These are phyloP conservation scores for Lodderomyces theae DNA, from an alignment of 1,139 yeast genomes.

Conservation along the genomic window DNA sequence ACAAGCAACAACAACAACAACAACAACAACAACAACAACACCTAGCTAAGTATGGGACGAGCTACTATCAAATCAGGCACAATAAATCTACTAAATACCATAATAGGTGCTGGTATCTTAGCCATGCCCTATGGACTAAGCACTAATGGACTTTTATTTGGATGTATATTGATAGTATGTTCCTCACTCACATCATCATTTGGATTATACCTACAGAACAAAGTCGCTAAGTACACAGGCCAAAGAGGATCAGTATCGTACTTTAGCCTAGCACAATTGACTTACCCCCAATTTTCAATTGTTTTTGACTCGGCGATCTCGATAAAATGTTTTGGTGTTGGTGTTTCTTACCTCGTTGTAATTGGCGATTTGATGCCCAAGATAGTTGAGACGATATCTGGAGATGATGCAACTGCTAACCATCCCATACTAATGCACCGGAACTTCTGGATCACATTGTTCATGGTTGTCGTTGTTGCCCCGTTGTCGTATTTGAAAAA, in stretches of 20 bases:
- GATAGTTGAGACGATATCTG: slow-evolving; percentile 47
- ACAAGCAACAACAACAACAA: neutral
- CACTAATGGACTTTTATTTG: slow-evolving; percentile 49
- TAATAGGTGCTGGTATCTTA: slow-evolving; percentile 55
- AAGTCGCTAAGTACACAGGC: slow-evolving; percentile 48
- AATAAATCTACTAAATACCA: slow-evolving; percentile 52
- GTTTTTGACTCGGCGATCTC: slow-evolving; percentile 53
- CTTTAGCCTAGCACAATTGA: slow-evolving; percentile 51
- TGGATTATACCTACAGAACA: slow-evolving; percentile 52
- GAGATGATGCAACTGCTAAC: slow-evolving; percentile 15
- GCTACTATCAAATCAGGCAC: slow-evolving; percentile 51
- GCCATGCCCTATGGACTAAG: slow-evolving; percentile 58
- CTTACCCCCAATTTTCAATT: slow-evolving; percentile 50
- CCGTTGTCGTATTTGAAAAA: slow-evolving; percentile 76
- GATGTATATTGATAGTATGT: slow-evolving; percentile 44
- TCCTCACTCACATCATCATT: slow-evolving; percentile 51
- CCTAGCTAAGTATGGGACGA: slow-evolving; percentile 18
- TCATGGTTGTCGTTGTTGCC: slow-evolving; percentile 55
- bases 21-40: neutral
- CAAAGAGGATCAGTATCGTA: slow-evolving; percentile 52
- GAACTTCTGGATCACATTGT: slow-evolving; percentile 67
- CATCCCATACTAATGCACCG: slow-evolving; percentile 35
- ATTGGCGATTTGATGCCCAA: slow-evolving; percentile 91
- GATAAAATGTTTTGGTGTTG: slow-evolving; percentile 82
- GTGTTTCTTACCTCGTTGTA: slow-evolving; percentile 81